Evolutionary conservation across 2,329 filamentous ascomycete genomes (phyloP).

Genomic region (Botrytis aclada): DNA sequence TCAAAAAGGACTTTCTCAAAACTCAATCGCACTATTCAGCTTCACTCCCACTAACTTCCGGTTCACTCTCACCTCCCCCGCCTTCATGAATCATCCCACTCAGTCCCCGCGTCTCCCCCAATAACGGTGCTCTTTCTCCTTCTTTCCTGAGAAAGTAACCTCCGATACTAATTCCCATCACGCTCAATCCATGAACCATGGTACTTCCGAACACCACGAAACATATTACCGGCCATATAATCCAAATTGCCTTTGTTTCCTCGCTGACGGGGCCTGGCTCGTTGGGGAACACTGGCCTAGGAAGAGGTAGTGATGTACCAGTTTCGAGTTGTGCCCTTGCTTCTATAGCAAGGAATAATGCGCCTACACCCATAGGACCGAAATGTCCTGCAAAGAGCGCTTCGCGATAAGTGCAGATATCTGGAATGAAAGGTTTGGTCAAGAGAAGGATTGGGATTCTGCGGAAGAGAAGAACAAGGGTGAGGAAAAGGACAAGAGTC

Average conservation of each 20-base stretch:
- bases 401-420: slow-evolving; percentile 49
- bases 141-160: slow-evolving; percentile 47
- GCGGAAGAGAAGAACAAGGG: slow-evolving; percentile 50
- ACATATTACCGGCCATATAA: slow-evolving; percentile 54
- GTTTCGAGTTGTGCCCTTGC: slow-evolving; percentile 51
- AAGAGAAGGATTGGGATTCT: slow-evolving; percentile 50
- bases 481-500: slow-evolving; percentile 45
- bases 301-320: slow-evolving; percentile 44
- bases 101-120: slow-evolving; percentile 50
- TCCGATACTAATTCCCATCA: slow-evolving; percentile 47
- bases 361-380: slow-evolving; percentile 56
- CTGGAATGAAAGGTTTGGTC: slow-evolving; percentile 47
- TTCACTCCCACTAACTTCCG: slow-evolving; percentile 34
- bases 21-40: not conserved
- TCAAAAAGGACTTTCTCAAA: not conserved
- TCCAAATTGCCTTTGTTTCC: slow-evolving; percentile 42
- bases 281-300: slow-evolving; percentile 40
- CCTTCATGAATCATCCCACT: slow-evolving; percentile 48
- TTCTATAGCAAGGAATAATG: slow-evolving; percentile 55
- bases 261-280: slow-evolving; percentile 34
- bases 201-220: slow-evolving; percentile 53
- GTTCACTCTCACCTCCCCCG: slow-evolving; percentile 38
- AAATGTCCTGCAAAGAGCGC: slow-evolving; percentile 56
- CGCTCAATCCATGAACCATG: slow-evolving; percentile 52
- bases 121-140: slow-evolving; percentile 47